Evolutionary conservation across 208 protist genomes (phyloP).

Genomic region (Tritrichomonas foetus): DNA sequence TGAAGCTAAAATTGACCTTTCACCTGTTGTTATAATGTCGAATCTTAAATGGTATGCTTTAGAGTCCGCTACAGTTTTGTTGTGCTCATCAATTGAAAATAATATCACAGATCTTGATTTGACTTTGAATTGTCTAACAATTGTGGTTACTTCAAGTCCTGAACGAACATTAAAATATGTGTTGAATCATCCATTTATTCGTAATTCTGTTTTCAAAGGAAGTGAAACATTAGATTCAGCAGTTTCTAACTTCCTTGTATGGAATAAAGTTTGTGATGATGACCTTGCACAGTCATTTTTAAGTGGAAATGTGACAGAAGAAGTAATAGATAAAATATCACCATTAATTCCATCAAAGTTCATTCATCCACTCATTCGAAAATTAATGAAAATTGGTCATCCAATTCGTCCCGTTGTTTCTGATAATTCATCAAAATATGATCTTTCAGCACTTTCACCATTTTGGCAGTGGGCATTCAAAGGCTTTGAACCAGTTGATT

Average conservation of each 20-base stretch:
- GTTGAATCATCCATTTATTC: neutral
- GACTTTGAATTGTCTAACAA: neutral
- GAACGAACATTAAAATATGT: neutral
- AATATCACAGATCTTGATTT: neutral
- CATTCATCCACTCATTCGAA: neutral
- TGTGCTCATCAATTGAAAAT: neutral
- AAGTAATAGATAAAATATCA: neutral
- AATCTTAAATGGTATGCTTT: neutral
- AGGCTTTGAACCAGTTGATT: neutral
- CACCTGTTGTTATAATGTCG: neutral
- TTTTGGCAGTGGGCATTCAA: constrained; percentile 35
- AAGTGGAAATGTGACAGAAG: neutral
- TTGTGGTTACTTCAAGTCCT: neutral
- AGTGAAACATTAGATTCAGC: neutral
- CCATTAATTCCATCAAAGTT: neutral
- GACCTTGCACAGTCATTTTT: neutral
- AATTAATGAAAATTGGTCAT: neutral
- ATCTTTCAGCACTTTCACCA: neutral
- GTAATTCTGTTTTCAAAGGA: neutral
- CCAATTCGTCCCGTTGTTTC: neutral
- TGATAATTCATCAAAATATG: neutral
- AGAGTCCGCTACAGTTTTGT: neutral
- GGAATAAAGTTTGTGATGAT: neutral
- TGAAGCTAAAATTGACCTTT: too few species aligned
- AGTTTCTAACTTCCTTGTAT: neutral